Evolutionary conservation across 768 basidiomycete genomes (phyloP), one percentile per base, ranked within the genome.

Genomic region (Agrocybe praecox): DNA sequence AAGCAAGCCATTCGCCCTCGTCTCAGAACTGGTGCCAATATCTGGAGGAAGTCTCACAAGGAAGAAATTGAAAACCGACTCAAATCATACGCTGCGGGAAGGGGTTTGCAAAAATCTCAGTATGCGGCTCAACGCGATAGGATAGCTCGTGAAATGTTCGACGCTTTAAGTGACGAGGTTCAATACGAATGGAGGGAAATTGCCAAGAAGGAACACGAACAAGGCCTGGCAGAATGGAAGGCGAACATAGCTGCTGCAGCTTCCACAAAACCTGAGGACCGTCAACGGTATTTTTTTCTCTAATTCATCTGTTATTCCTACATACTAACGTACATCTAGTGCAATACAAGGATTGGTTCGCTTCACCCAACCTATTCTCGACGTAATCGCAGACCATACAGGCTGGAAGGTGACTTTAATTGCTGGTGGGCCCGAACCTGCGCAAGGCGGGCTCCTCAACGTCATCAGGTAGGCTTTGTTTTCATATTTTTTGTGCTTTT

Each of bases 241-340:
- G 18, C 15, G 2, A 17, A 43, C 11, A 10, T 45, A 15, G 32
- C 22, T 2, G 46, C 32, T 14, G 44, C 48, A 17, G 23, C 34
- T 7, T 56, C 57, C 12, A 46, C 53, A 2, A 36, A 29, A 4
- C 61, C 61, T 12, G 50, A 17, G 23, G 53, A 55, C 24, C 53
- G 61, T 33, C 61, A 62, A 46, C 18, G 50, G 61, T 62, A 48
- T 17, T 56, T 52, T 12, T 14, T 53, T 52, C 23, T 29, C 26
- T 34, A 15, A 29, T 5, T 6, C 22, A 18, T 17, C 18, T 44
- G 10, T 7, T n/a, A 11, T 44, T 19, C 1, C 10, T n/a, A 11
- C 2, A 15, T 55, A 15, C 9, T 23, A 17, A 23, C 14, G 18
- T 47, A 22, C 22, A 17, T 17, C 26, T 49, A 32, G 24, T 5